These are phyloP conservation scores for Kalaharituber pfeilii DNA, from an alignment of 2,329 filamentous ascomycete species.

Conservation along the genomic window DNA sequence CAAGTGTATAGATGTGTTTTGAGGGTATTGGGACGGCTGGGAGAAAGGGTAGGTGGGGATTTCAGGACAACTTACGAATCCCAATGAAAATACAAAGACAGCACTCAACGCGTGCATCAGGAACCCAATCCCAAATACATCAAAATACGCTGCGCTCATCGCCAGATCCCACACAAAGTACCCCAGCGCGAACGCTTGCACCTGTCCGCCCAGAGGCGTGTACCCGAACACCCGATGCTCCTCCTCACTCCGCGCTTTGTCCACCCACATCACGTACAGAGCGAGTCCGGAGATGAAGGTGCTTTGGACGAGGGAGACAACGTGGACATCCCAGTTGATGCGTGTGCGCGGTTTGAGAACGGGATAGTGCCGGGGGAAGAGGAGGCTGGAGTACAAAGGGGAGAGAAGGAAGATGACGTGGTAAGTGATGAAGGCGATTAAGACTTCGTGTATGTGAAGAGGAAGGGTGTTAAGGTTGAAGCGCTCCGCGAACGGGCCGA, in stretches of 20 bases:
- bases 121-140: conserved; percentile 59
- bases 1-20: neutral
- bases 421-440: conserved; percentile 50
- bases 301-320: conserved; percentile 68
- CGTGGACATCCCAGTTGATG: conserved; percentile 72
- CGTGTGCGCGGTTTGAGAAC: conserved; percentile 44
- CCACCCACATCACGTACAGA: conserved; percentile 53
- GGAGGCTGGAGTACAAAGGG: conserved; percentile 43
- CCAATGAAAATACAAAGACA: conserved; percentile 55
- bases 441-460: conserved; percentile 59
- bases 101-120: conserved; percentile 61
- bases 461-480: conserved; percentile 49
- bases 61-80: conserved; percentile 50
- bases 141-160: conserved; percentile 48
- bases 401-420: conserved; percentile 51
- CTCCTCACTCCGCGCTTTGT: conserved; percentile 49
- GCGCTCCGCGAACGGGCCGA: conserved; percentile 47
- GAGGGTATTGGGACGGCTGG: neutral
- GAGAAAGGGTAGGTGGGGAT: too few species aligned
- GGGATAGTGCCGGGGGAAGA: conserved; percentile 48
- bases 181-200: conserved; percentile 58
- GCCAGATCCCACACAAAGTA: conserved; percentile 75
- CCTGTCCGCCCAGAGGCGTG: conserved; percentile 50
- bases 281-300: conserved; percentile 52
- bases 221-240: conserved; percentile 58